Percentiles rank a stretch among this genome's conserved stretches.
These are phyloP conservation scores for Colletotrichum sp. DNA, from an alignment of 2,329 filamentous ascomycete genomes.

Conservation along the genomic window DNA sequence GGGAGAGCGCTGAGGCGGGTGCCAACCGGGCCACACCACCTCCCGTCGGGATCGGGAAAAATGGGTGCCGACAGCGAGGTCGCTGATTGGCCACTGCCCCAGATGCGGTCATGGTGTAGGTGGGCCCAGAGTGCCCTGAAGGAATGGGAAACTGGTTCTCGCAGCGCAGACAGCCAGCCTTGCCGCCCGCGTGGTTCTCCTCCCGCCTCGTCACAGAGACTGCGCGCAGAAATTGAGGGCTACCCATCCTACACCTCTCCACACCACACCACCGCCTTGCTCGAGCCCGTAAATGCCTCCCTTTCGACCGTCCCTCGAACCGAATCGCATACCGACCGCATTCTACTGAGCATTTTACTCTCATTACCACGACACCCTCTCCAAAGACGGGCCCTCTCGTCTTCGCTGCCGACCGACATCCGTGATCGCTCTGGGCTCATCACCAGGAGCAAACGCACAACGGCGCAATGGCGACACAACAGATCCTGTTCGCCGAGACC, in stretches of 20 bases:
- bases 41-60: conserved; percentile 3
- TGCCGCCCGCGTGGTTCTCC: conserved; percentile 19
- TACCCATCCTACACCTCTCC: conserved; percentile 6
- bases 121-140: background rate
- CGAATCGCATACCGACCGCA: background rate
- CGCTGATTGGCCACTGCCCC: conserved; percentile 6
- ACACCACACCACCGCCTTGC: background rate
- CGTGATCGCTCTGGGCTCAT: conserved; percentile 8
- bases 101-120: conserved; percentile 4
- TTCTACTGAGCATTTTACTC: background rate
- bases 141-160: background rate
- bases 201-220: conserved; percentile 21
- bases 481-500: conserved; percentile 68
- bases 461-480: conserved; percentile 52
- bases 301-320: background rate
- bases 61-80: background rate
- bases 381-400: background rate
- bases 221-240: conserved; percentile 23
- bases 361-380: background rate
- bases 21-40: background rate
- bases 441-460: background rate
- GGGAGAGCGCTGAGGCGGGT: background rate
- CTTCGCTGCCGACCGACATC: background rate
- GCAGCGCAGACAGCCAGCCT: conserved; percentile 14
- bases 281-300: conserved; percentile 8